Base-by-base conservation (phyloP, 345 rosid genomes). In the Brassica napus region DNA sequence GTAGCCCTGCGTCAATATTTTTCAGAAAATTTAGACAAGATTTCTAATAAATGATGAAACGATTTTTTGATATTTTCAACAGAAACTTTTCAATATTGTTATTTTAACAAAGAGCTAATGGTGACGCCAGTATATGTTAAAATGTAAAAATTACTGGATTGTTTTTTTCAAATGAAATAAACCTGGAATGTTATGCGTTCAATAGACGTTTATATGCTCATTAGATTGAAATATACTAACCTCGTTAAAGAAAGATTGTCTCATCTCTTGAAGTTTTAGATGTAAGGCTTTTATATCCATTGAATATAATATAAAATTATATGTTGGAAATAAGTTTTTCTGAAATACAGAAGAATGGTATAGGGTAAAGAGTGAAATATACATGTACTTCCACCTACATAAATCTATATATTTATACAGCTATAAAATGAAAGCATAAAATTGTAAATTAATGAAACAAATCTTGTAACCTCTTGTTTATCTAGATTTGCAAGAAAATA, bases 171-270 rank as follows among this genome's bases (percentile, higher is more conserved):
- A 14, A 16, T 49, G 54, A 16, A 49, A 49, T 42, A 14, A 67
- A 67, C 32, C n/a, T 28, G 24, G 15, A 30, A 5, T 42, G 31
- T 1, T 55, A 3, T 35, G 54, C 30, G 31, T 16, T 49, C n/a
- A 5, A 49, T 54, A 7, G 24, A 54, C 44, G 16, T 15, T 68
- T 3, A 6, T 26, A 12, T 58, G 47, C 30, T 9, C n/a, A 68
- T 26, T n/a, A 47, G 28, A 21, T 69, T 61, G 57, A 61, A 69
- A 32, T 47, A 14, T 10, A 78, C 72, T 64, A 71, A 78, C 81
- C 81, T 78, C 81, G 28, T 78, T 68, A 57, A 78, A 78, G 28
- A 78, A 78, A 65, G 81, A 39, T 72, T 78, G 81, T 72, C 81
- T 78, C 72, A 65, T 78, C 62, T 78, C 81, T 39, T 72, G 16